phyloP scores from a whole-genome alignment of 2,329 filamentous ascomycete genomes.

The Amylocarpus encephaloides region DNA sequence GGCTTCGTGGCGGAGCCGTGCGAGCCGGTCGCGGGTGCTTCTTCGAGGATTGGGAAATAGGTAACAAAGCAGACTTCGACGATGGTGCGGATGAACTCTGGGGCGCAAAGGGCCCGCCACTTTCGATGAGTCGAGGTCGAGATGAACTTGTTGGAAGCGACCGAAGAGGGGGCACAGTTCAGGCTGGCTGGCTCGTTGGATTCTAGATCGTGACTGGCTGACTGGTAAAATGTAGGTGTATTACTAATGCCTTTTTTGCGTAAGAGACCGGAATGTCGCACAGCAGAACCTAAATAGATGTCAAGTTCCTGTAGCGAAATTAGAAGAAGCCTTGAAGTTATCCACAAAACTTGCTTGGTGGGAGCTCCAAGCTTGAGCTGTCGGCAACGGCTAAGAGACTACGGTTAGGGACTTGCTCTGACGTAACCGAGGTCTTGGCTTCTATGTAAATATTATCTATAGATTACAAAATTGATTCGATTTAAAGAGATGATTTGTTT shows the following conservation, averaged over 20 bases:
- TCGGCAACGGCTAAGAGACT: no score
- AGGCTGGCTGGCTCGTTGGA: not conserved
- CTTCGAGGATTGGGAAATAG: conserved; percentile 60
- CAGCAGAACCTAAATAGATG: no score
- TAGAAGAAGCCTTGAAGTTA: no score
- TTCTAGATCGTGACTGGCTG: not conserved
- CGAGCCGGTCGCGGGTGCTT: conserved; percentile 59
- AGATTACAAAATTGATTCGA: not conserved
- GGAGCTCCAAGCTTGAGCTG: no score
- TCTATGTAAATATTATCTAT: not conserved
- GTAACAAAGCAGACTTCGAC: conserved; percentile 52
- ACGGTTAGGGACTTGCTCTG: not conserved
- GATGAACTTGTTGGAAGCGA: no score
- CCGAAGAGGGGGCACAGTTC: not conserved
- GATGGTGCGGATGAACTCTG: conserved; percentile 35
- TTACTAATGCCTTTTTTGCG: no score
- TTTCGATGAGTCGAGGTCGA: conserved; percentile 15
- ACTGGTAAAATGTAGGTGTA: no score
- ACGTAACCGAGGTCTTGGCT: not conserved
- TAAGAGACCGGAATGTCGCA: no score
- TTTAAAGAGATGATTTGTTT: not conserved
- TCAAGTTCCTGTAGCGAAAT: no score
- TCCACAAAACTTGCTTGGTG: no score
- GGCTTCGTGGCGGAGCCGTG: conserved; percentile 67
- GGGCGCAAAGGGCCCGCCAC: conserved; percentile 25